phyloP scores from a whole-genome alignment of 2,329 filamentous ascomycete species.

The Exophiala oligosperma region DNA sequence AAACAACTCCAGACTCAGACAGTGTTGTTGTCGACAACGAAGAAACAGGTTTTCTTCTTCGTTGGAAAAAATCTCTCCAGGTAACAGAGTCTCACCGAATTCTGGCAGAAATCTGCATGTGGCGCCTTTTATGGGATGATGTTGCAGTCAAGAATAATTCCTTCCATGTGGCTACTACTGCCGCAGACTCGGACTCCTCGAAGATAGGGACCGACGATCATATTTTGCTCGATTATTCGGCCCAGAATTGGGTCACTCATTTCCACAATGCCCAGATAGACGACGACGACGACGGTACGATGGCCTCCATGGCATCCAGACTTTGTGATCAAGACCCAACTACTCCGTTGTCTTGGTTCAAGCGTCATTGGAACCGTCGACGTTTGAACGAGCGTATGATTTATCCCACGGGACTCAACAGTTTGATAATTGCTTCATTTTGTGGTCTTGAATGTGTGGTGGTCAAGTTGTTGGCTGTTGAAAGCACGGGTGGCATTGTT shows the following conservation, averaged over 20 bases:
- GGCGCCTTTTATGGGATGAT: background rate
- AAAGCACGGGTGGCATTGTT: background rate
- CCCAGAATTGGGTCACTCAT: background rate
- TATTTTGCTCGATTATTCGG: background rate
- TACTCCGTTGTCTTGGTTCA: background rate
- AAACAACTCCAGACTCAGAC: too few species aligned
- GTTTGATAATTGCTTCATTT: background rate
- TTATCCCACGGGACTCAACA: background rate
- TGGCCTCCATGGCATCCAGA: background rate
- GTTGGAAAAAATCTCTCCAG: background rate
- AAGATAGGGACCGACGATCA: background rate
- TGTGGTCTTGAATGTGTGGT: background rate
- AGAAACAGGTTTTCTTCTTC: too few species aligned
- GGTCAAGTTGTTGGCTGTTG: background rate
- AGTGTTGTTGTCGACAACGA: too few species aligned
- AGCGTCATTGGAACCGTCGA: background rate
- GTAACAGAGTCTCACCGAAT: background rate
- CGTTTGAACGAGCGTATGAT: too few species aligned
- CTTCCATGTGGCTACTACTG: too few species aligned
- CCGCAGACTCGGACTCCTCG: too few species aligned
- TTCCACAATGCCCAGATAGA: background rate
- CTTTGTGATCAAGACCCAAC: background rate
- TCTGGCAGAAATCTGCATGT: background rate
- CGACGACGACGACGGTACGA: background rate
- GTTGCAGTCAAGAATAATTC: too few species aligned